Evolutionary conservation across 2,329 filamentous ascomycete genomes (phyloP).

Genomic region (Fusarium xyrophilum): DNA sequence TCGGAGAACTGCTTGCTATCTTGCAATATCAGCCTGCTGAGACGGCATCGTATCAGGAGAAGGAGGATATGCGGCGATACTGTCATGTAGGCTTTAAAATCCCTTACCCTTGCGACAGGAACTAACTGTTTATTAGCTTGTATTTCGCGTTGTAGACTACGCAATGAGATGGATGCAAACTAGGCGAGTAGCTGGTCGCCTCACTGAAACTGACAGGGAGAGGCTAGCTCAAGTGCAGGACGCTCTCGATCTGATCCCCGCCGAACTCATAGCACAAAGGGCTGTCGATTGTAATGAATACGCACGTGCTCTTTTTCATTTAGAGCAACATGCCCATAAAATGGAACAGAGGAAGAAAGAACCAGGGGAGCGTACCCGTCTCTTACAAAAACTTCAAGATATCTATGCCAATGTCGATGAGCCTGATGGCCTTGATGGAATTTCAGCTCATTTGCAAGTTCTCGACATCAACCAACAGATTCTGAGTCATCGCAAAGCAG

Average conservation of each 20-base stretch:
- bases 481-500: constrained; percentile 89
- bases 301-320: constrained; percentile 88
- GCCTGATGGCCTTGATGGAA: constrained; percentile 93
- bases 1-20: constrained; percentile 76
- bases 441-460: constrained; percentile 84
- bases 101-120: not conserved
- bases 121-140: constrained; percentile 62
- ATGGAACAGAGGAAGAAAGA: constrained; percentile 55
- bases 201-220: constrained; percentile 53
- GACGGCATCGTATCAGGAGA: constrained; percentile 64
- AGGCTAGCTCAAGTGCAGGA: constrained; percentile 58
- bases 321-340: constrained; percentile 83
- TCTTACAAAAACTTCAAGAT: constrained; percentile 82
- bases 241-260: constrained; percentile 70
- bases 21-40: constrained; percentile 66
- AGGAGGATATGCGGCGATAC: constrained; percentile 80
- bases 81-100: constrained; percentile 72
- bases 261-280: constrained; percentile 76
- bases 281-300: constrained; percentile 96
- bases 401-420: constrained; percentile 99
- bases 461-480: constrained; percentile 95
- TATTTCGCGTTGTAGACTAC: constrained; percentile 92
- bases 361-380: constrained; percentile 63
- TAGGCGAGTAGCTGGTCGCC: constrained; percentile 55
- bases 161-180: constrained; percentile 87